Evolutionary conservation across 2,329 filamentous ascomycete species (phyloP), one percentile per base, ranked within the genome.

Genomic region (Dactylellina parvicollis): DNA sequence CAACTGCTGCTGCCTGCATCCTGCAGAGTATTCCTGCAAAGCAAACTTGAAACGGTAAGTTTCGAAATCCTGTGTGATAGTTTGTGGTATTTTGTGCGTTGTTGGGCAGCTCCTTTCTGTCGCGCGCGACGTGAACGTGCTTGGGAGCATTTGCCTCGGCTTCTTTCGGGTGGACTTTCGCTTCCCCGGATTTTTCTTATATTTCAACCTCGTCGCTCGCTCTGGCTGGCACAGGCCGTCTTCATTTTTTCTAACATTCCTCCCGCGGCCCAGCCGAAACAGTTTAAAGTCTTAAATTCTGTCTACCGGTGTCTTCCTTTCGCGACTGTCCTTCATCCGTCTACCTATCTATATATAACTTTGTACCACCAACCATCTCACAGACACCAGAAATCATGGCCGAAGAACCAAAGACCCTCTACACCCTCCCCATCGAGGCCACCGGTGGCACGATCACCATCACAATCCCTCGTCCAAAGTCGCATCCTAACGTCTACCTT

Each of bases 401-500:
- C 76, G 81, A 75, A 80, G 79, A 57, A 72, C 80, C 57, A 81
- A 85, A 78, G 34, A 79, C 80, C 7, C 71, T 76, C 50, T 74
- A 66, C 36, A 75, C 74, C 32, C 81, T 82, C 18, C 67, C 67
- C 57, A 72, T 72, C 59, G 36, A 50, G 22, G 22, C 24, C 32
- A 47, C 67, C 8, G 85, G 84, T 76, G 89, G 89, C 78, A 81
- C 81, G 75, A 85, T 93, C 75, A 82, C 84, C 75, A 88, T 87
- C 83, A 89, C 88, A 9, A 82, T 85, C 60, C 88, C 89, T 1
- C 80, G 83, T 12, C 83, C 85, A 2, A 38, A 66, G 18, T 67
- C 60, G 5, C 56, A 72, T 44, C 67, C 72, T 36, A 79, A 82
- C 38, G 84, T 92, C 78, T 95, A 95, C 81, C 83, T 94, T 22